Base-by-base conservation (phyloP, 2,329 filamentous ascomycete genomes). In the Colletotrichum chrysophilum region DNA sequence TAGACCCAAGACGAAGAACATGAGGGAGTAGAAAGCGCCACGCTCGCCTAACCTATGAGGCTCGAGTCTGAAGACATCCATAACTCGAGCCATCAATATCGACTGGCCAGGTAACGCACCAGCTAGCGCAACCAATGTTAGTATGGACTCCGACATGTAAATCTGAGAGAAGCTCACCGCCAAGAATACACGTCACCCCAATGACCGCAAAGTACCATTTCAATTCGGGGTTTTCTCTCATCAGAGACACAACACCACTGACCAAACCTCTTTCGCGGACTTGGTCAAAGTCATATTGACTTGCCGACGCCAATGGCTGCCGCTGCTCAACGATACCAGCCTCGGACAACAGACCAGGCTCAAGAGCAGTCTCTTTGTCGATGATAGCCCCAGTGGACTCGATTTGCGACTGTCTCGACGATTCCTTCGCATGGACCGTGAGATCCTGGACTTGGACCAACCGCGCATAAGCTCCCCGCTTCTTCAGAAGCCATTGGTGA, bases 61-160 rank as follows among this genome's bases (percentile, higher is more conserved):
- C 24, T 56, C 58, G 18, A 61, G 18, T 61, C 79, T 82, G 70
- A 88, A 88, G 7, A 87, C 83, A 5, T 86, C 82, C 56, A 87
- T 83, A 14, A 86, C 81, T 32, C 81, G 81, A 12, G 83, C 83
- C 48, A 88, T 79, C 5, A 89, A 76, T 62, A 89, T 80, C 4
- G 87, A 85, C 67, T 89, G 86, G 5, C 81, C 85, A 3, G 87
- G 87, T 58, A 82, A 85, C 3, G 82, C 80, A 16, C 83, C 85
- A 32, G 82, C 85, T 76, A n/a, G 38, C 38, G 21, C 55, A 72
- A 56, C n/a, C 24, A 56, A 56, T 13, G 24, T 56, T 56, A 56
- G 52, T 56, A 24, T 26, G 52, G 1, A 13, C 5, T 56, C 52
- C 21, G 1, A 26, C 24, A 26, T 14, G 52, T 26, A 26, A 24